phyloP scores from a whole-genome alignment of 2,329 filamentous ascomycete species.

The Ceratocystiopsis brevicomis region DNA sequence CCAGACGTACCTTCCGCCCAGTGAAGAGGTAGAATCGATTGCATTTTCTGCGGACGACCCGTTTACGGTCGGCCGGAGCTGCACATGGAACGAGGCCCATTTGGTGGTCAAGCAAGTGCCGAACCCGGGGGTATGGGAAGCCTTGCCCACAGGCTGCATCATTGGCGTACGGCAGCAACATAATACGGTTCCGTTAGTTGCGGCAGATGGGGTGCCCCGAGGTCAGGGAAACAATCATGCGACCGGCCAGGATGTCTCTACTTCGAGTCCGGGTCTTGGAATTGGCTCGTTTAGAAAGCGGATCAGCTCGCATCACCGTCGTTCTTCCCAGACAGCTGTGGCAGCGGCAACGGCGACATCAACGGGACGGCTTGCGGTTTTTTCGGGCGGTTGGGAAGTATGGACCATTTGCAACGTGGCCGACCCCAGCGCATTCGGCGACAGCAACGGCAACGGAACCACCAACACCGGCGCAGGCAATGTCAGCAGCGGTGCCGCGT shows the following conservation, averaged over 20 bases:
- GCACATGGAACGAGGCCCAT: conserved; percentile 30
- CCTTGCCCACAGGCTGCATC: conserved; percentile 38
- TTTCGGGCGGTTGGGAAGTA: conserved; percentile 25
- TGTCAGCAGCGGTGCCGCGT: conserved; percentile 13
- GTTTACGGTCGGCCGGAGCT: conserved; percentile 23
- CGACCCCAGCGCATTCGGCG: conserved; percentile 21
- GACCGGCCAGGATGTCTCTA: too few species aligned
- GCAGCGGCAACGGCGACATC: too few species aligned
- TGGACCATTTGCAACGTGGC: conserved; percentile 32
- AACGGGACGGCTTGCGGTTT: too few species aligned
- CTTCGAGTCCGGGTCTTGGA: too few species aligned
- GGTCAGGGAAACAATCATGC: conserved; percentile 2
- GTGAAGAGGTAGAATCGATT: conserved; percentile 31
- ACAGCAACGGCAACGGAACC: too few species aligned
- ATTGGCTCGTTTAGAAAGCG: too few species aligned
- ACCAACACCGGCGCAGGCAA: conserved; percentile 16
- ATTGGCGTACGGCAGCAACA: conserved; percentile 37
- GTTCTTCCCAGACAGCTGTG: too few species aligned
- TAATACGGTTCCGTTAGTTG: neutral
- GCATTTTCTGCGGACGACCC: conserved; percentile 34
- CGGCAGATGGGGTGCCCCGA: neutral
- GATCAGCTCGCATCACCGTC: too few species aligned
- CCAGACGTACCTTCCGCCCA: conserved; percentile 39
- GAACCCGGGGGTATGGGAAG: conserved; percentile 48
- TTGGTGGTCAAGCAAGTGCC: conserved; percentile 33